phyloP scores from a whole-genome alignment of 148 eudicot species.

The Dianthus caryophyllus region DNA sequence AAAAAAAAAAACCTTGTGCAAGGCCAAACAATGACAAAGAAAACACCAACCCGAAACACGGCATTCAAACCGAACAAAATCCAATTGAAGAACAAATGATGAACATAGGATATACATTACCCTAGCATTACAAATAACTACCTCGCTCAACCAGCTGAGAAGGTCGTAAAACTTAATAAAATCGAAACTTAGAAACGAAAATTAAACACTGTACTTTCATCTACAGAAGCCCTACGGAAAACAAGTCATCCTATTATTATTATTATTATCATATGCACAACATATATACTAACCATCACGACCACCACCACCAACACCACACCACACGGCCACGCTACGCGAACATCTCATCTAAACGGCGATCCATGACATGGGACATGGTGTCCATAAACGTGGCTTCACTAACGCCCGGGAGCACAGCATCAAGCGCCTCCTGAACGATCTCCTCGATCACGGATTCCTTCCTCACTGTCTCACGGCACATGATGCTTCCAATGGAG shows the following conservation, averaged over 20 bases:
- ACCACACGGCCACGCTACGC: neutral
- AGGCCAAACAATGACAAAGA: too few species aligned
- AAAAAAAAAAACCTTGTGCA: too few species aligned
- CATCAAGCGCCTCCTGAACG: slow-evolving; percentile 54
- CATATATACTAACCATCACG: slow-evolving; percentile 23
- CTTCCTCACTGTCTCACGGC: slow-evolving; percentile 53
- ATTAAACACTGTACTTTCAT: slow-evolving; percentile 31
- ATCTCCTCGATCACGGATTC: slow-evolving; percentile 66
- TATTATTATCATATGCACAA: slow-evolving; percentile 22
- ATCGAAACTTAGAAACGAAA: slow-evolving; percentile 8
- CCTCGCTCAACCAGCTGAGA: slow-evolving; percentile 21
- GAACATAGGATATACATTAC: slow-evolving; percentile 23
- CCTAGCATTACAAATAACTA: slow-evolving; percentile 12
- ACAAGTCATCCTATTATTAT: slow-evolving; percentile 20
- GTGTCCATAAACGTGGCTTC: slow-evolving; percentile 59
- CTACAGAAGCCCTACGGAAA: slow-evolving; percentile 11
- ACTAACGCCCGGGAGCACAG: slow-evolving; percentile 48
- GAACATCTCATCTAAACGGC: slow-evolving; percentile 42
- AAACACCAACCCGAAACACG: too few species aligned
- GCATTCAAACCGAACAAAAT: neutral
- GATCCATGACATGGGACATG: slow-evolving; percentile 61
- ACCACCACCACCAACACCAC: too few species aligned
- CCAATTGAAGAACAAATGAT: slow-evolving; percentile 11
- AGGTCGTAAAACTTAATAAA: slow-evolving; percentile 20
- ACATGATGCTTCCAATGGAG: slow-evolving; percentile 72